phyloP scores from a whole-genome alignment of 306 rosid species.

The Quercus suber region DNA sequence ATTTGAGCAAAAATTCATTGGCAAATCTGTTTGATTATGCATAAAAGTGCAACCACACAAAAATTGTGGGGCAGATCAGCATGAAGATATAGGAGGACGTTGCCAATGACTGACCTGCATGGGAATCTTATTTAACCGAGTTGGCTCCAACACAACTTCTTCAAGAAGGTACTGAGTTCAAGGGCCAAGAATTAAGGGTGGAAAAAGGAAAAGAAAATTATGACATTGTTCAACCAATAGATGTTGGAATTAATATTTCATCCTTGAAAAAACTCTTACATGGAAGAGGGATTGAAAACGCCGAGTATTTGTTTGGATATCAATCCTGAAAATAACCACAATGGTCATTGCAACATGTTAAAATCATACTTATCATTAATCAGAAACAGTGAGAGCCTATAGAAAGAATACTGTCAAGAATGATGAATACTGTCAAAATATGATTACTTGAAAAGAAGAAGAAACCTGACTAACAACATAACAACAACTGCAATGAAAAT shows the following conservation, averaged over 20 bases:
- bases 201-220: constrained; percentile 5
- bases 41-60: neutral
- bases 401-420: neutral
- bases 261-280: constrained; percentile 47
- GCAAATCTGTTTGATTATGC: neutral
- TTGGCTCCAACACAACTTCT: constrained; percentile 79
- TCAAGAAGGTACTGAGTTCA: constrained; percentile 79
- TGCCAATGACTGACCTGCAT: constrained; percentile 40
- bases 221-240: constrained; percentile 12
- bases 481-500: neutral
- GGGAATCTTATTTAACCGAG: constrained; percentile 59
- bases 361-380: constrained; percentile 11
- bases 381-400: neutral
- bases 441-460: neutral
- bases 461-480: neutral
- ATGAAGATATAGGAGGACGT: neutral
- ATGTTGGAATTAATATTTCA: constrained; percentile 8
- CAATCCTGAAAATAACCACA: constrained; percentile 69
- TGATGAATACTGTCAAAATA: neutral
- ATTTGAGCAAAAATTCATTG: too few species aligned
- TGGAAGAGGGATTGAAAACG: constrained; percentile 76
- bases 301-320: constrained; percentile 80
- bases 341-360: constrained; percentile 8
- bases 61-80: neutral
- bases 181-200: constrained; percentile 11